Percentiles rank a stretch among this genome's conserved stretches.
phyloP scores from a whole-genome alignment of 768 basidiomycete species.

The Termitomyces sp. region DNA sequence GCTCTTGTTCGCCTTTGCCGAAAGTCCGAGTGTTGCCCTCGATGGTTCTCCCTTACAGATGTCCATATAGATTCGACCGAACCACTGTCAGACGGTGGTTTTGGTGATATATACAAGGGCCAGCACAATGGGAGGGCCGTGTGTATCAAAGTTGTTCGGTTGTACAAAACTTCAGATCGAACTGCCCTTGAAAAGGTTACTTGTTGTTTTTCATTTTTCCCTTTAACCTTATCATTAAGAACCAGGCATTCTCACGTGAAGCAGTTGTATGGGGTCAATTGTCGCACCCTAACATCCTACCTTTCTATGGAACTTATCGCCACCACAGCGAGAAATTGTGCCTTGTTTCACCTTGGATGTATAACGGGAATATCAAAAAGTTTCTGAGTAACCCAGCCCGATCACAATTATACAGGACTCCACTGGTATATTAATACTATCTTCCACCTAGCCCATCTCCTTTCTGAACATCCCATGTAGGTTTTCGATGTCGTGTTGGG shows the following conservation, averaged over 20 bases:
- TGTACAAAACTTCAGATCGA: constrained; percentile 14
- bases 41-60: constrained; percentile 15
- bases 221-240: background rate
- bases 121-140: constrained; percentile 12
- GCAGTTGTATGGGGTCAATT: constrained; percentile 10
- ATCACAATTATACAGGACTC: constrained; percentile 3
- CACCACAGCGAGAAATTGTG: constrained; percentile 17
- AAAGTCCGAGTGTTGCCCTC: constrained; percentile 20
- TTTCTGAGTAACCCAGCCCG: constrained; percentile 4
- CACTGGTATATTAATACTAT: background rate
- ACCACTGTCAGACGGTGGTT: constrained; percentile 16
- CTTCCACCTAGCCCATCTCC: background rate
- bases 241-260: constrained; percentile 11
- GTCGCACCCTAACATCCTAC: constrained; percentile 20
- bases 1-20: constrained; percentile 18
- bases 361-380: constrained; percentile 25
- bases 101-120: constrained; percentile 23
- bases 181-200: constrained; percentile 16
- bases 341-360: constrained; percentile 32
- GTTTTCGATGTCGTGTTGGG: constrained; percentile 23
- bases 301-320: constrained; percentile 31
- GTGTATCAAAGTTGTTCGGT: constrained; percentile 20
- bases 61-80: background rate
- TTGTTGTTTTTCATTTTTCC: background rate
- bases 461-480: constrained; percentile 7